A percentile compares a stretch with the other conserved stretches of the same genome.
Conservation (phyloP, 2,329 filamentous ascomycete species). For the Botrytis squamosa region DNA sequence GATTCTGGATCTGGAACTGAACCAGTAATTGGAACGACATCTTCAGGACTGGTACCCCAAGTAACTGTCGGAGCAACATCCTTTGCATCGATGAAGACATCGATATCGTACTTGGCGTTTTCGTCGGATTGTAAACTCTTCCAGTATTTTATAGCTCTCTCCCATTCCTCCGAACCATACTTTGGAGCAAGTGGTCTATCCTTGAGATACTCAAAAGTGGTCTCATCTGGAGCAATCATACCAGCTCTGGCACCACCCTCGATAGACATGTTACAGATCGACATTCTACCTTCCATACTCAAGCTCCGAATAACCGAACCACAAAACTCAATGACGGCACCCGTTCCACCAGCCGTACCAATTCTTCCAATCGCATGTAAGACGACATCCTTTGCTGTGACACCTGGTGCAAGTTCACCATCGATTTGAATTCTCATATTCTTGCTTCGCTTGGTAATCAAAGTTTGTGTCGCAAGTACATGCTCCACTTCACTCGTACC, state of each 20-base stretch:
- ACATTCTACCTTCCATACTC: conserved; percentile 98
- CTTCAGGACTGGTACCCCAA: conserved; percentile 96
- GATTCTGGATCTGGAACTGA: conserved; percentile 87
- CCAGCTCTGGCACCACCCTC: conserved; percentile 93
- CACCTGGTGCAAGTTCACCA: conserved; percentile 82
- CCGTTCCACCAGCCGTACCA: conserved; percentile 91
- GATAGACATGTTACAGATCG: conserved; percentile 99
- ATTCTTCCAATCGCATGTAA: conserved; percentile 91
- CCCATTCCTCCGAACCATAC: conserved; percentile 78
- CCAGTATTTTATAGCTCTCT: conserved; percentile 87
- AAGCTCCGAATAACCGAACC: conserved; percentile 86
- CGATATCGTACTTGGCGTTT: conserved; percentile 85
- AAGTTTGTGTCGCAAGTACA: conserved; percentile 91
- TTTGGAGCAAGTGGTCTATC: conserved; percentile 85
- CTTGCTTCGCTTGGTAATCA: conserved; percentile 93
- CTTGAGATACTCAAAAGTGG: conserved; percentile 93
- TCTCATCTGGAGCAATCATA: conserved; percentile 94
- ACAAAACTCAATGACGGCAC: conserved; percentile 95
- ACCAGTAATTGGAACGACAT: conserved; percentile 91
- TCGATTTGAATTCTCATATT: conserved; percentile 98
- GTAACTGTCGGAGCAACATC: conserved; percentile 92
- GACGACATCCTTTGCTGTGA: conserved; percentile 94
- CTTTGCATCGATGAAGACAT: conserved; percentile 86
- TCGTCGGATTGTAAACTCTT: conserved; percentile 78
- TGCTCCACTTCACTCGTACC: conserved; percentile 98